Percentiles rank a stretch among this genome's conserved stretches.
phyloP scores from a whole-genome alignment of 306 rosid species.

The Malus sieversii region DNA sequence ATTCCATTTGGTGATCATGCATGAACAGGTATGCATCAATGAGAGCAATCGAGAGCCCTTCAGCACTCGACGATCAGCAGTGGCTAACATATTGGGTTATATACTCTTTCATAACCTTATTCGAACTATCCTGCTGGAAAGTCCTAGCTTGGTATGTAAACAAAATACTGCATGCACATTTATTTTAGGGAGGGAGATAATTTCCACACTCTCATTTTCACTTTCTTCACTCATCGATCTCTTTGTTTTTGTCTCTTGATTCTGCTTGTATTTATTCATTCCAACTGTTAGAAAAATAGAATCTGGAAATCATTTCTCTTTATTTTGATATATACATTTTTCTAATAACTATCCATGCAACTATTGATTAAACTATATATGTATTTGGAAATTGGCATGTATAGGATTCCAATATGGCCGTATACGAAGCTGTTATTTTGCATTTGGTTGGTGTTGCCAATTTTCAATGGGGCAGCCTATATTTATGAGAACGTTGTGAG shows the following conservation, averaged over 20 bases:
- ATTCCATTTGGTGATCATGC: neutral
- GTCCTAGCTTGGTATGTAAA: conserved; percentile 54
- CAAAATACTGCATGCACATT: neutral
- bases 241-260: too few relatives aligned
- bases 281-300: neutral
- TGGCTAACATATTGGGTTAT: conserved; percentile 94
- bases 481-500: conserved; percentile 68
- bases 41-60: conserved; percentile 88
- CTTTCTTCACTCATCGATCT: too few relatives aligned
- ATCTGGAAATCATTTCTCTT: neutral
- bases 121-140: conserved; percentile 64
- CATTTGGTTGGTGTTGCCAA: conserved; percentile 78
- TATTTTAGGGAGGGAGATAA: neutral
- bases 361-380: neutral
- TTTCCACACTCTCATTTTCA: neutral
- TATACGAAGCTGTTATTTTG: conserved; percentile 68
- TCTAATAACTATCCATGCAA: too few relatives aligned
- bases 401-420: conserved; percentile 84
- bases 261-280: too few relatives aligned
- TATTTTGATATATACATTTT: neutral
- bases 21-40: conserved; percentile 66
- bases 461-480: conserved; percentile 88
- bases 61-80: conserved; percentile 83
- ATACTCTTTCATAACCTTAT: conserved; percentile 67
- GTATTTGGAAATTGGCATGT: neutral